A percentile compares a stretch with the other conserved stretches of the same genome.
Conservation (phyloP, 805 yeast genomes). For the Candida coleopterorum region DNA sequence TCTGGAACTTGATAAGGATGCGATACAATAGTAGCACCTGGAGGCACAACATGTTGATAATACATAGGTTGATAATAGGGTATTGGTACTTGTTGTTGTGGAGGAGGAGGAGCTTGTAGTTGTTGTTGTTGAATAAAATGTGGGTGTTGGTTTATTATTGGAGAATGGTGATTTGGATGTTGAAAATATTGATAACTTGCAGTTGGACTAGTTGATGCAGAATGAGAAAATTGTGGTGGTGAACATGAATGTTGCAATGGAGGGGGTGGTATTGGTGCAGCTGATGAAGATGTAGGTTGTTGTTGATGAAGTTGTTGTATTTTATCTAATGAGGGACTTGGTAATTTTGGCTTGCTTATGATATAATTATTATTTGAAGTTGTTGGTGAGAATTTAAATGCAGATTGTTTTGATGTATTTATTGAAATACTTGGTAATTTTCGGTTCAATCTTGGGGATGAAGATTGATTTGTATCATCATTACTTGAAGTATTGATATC, state of each 20-base stretch:
- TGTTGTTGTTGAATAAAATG: neutral
- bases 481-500: neutral
- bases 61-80: slow-evolving; percentile 5
- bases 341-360: slow-evolving; percentile 8
- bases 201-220: slow-evolving; percentile 10
- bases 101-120: slow-evolving; percentile 5
- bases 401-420: slow-evolving; percentile 1
- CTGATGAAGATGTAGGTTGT: slow-evolving; percentile 9
- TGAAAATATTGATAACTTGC: slow-evolving; percentile 8
- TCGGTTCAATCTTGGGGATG: slow-evolving; percentile 5
- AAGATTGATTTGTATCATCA: neutral
- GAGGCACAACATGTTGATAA: slow-evolving; percentile 1
- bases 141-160: neutral
- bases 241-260: slow-evolving; percentile 6
- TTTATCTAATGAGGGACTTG: slow-evolving; percentile 10
- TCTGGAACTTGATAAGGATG: slow-evolving; percentile 18
- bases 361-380: neutral
- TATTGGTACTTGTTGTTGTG: slow-evolving; percentile 4
- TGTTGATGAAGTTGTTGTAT: slow-evolving; percentile 9
- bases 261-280: neutral
- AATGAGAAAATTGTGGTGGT: slow-evolving; percentile 9
- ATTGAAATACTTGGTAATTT: neutral
- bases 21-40: neutral
- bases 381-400: slow-evolving; percentile 3
- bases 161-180: slow-evolving; percentile 3